phyloP scores from a whole-genome alignment of 495 filamentous ascomycete species.

The Entonaema liquescens region DNA sequence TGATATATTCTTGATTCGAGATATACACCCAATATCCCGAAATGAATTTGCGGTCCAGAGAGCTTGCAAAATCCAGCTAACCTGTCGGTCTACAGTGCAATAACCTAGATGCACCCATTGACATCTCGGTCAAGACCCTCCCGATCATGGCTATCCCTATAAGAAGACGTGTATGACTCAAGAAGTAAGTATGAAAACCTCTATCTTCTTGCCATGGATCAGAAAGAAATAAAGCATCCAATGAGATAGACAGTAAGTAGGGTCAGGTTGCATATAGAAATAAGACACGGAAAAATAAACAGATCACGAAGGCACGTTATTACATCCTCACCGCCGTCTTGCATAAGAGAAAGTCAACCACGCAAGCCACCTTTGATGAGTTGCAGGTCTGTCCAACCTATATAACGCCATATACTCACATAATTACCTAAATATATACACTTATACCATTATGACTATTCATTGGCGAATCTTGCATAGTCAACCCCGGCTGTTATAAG shows the following conservation, averaged over 20 bases:
- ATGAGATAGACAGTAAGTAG: background rate
- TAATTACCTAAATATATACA: background rate
- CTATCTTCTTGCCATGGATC: background rate
- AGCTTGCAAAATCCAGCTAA: too few relatives aligned
- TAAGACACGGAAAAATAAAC: background rate
- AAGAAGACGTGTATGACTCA: background rate
- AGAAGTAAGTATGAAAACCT: background rate
- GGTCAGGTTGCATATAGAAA: background rate
- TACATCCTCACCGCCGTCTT: background rate
- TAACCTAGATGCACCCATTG: too few relatives aligned
- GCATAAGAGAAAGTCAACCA: background rate
- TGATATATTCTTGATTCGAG: too few relatives aligned
- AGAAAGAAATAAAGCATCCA: background rate
- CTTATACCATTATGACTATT: background rate
- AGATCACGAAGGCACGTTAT: background rate
- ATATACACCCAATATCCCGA: too few relatives aligned
- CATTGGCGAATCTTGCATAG: background rate
- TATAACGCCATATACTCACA: background rate
- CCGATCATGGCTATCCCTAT: too few relatives aligned
- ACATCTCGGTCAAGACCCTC: too few relatives aligned
- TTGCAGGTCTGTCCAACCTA: background rate
- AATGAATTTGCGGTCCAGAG: too few relatives aligned
- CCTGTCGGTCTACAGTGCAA: too few relatives aligned
- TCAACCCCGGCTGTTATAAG: background rate
- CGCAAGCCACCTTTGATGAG: background rate